Conservation (phyloP, 1,284 basidiomycete species). For the Ustilago loliicola region DNA sequence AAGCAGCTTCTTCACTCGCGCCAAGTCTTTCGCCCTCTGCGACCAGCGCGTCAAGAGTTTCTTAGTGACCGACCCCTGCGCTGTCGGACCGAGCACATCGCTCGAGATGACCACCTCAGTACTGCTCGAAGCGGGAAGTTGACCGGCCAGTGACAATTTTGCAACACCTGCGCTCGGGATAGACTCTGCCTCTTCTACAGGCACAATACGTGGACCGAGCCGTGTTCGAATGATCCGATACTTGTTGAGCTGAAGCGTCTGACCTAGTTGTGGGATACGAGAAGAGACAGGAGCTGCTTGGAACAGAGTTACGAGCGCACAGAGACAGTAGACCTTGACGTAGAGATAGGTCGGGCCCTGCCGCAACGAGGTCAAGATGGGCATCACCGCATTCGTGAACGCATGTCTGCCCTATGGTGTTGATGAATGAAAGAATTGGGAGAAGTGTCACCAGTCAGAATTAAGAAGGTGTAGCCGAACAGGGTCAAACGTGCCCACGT, state of each 20-base stretch:
- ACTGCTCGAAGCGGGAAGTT: background rate
- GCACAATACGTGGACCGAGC: conserved; percentile 38
- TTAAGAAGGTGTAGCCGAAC: background rate
- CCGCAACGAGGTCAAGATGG: conserved; percentile 53
- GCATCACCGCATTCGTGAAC: conserved; percentile 37
- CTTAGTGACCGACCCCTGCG: conserved; percentile 24
- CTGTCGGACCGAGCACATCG: conserved; percentile 37
- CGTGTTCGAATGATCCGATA: conserved; percentile 35
- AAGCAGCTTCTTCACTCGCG: conserved; percentile 51
- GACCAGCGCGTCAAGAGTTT: conserved; percentile 54
- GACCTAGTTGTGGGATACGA: conserved; percentile 49
- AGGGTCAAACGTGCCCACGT: conserved; percentile 14
- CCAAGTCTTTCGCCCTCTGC: conserved; percentile 52
- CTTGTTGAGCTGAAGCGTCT: conserved; percentile 38
- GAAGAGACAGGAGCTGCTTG: conserved; percentile 62
- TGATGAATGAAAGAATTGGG: background rate
- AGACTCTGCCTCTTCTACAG: conserved; percentile 25
- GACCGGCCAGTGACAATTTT: background rate
- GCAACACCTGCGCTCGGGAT: background rate
- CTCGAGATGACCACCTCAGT: conserved; percentile 45
- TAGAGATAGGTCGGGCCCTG: conserved; percentile 65
- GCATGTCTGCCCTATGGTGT: conserved; percentile 5
- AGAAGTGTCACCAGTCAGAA: background rate
- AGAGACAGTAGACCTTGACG: conserved; percentile 65
- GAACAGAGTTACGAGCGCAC: conserved; percentile 64